A percentile compares a stretch with the other conserved stretches of the same genome.
phyloP scores from a whole-genome alignment of 331 rosid species.

The Telfairia occidentalis region DNA sequence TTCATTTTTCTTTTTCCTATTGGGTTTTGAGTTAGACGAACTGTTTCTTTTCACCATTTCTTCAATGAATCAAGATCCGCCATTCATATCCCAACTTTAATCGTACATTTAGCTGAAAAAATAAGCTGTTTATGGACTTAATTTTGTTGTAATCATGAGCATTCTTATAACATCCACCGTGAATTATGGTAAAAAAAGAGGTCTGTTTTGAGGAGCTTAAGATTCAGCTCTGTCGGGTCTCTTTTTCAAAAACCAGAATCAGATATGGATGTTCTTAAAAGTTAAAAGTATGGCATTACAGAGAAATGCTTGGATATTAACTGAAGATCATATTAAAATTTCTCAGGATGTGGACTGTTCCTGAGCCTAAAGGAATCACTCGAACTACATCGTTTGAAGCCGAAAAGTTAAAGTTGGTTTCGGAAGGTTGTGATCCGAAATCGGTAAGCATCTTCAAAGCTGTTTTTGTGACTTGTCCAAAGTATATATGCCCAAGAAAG shows the following conservation, averaged over 20 bases:
- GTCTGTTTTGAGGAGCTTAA: background rate
- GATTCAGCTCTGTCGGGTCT: background rate
- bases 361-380: constrained; percentile 52
- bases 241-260: background rate
- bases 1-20: background rate
- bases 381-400: constrained; percentile 61
- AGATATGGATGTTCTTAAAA: background rate
- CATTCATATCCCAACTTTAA: background rate
- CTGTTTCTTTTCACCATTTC: background rate
- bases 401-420: constrained; percentile 56
- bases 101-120: background rate
- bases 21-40: background rate
- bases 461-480: constrained; percentile 10
- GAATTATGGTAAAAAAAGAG: background rate
- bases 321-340: background rate
- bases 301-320: background rate
- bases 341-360: constrained; percentile 74
- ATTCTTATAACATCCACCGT: background rate
- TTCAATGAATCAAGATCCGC: background rate
- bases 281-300: background rate
- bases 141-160: background rate
- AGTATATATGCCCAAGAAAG: background rate
- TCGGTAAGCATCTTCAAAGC: constrained; percentile 36
- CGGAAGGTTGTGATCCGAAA: constrained; percentile 73
- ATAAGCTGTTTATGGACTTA: background rate